Evolutionary conservation across 2,329 filamentous ascomycete genomes (phyloP).

Genomic region (Colletotrichum somersetense): DNA sequence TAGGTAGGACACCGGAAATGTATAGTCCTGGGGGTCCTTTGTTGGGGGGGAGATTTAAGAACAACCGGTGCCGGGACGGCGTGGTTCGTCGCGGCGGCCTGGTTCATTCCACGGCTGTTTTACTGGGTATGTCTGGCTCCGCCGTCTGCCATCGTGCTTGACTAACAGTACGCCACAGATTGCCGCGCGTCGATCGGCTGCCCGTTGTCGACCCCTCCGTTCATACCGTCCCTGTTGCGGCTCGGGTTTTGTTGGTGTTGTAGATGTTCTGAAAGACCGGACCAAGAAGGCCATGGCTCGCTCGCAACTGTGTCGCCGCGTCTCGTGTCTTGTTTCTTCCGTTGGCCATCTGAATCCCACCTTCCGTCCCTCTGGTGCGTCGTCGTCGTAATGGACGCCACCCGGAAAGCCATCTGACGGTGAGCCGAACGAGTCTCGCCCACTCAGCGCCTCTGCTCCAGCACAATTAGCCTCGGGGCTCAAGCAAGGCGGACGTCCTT

Average conservation of each 20-base stretch:
- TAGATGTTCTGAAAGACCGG: conserved; percentile 13
- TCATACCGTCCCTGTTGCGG: conserved; percentile 32
- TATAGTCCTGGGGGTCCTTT: conserved; percentile 3
- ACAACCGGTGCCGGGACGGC: conserved; percentile 27
- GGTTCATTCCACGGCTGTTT: conserved; percentile 23
- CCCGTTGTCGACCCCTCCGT: neutral
- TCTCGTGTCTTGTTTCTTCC: conserved; percentile 28
- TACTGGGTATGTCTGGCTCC: neutral
- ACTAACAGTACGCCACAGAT: neutral
- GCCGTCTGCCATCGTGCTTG: neutral
- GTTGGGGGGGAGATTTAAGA: neutral
- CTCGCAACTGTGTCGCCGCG: conserved; percentile 12
- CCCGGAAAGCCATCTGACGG: conserved; percentile 41
- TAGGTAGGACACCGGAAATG: neutral
- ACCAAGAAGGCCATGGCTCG: conserved; percentile 34
- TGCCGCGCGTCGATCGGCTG: neutral
- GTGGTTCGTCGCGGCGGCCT: conserved; percentile 29
- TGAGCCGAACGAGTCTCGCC: conserved; percentile 36
- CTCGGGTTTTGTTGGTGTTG: conserved; percentile 34
- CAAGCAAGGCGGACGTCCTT: conserved; percentile 35
- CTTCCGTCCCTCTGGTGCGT: conserved; percentile 26
- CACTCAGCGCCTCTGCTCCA: conserved; percentile 28
- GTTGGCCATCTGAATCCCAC: conserved; percentile 26
- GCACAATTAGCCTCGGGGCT: conserved; percentile 32
- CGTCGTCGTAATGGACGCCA: conserved; percentile 41